These are phyloP conservation scores for Gentiana straminea DNA, from an alignment of 257 asterid species.

Conservation along the genomic window DNA sequence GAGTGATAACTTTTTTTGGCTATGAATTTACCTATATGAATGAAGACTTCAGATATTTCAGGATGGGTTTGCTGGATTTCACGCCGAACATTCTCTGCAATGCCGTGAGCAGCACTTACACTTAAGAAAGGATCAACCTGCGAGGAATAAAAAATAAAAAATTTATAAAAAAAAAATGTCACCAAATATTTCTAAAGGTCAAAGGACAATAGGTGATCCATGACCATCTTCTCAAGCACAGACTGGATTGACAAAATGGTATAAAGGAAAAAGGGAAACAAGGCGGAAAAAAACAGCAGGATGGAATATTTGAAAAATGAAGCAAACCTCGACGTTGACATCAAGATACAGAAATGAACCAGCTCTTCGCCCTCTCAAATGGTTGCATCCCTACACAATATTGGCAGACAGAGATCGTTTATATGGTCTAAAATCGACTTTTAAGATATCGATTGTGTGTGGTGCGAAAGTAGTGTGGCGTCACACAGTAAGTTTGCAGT, in stretches of 20 bases:
- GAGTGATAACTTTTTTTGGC: too few relatives aligned
- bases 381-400: constrained; percentile 59
- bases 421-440: too few relatives aligned
- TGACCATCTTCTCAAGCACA: too few relatives aligned
- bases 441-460: too few relatives aligned
- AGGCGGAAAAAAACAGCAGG: too few relatives aligned
- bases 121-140: constrained; percentile 96
- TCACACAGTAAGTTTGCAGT: too few relatives aligned
- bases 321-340: constrained; percentile 70
- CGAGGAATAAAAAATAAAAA: constrained; percentile 7
- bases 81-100: constrained; percentile 70
- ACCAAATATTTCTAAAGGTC: background rate
- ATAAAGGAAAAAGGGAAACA: too few relatives aligned
- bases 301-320: background rate
- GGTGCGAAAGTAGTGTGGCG: too few relatives aligned
- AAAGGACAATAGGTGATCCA: background rate
- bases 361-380: constrained; percentile 89
- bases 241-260: too few relatives aligned
- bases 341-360: constrained; percentile 90
- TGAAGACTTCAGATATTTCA: constrained; percentile 86
- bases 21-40: constrained; percentile 56
- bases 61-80: constrained; percentile 67
- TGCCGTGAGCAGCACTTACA: constrained; percentile 86
- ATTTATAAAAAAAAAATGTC: constrained; percentile 1
- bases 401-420: too few relatives aligned